Percentiles rank a stretch among this genome's conserved stretches.
Evolutionary conservation across 306 rosid genomes (phyloP).

Genomic region (Casuarina glauca): DNA sequence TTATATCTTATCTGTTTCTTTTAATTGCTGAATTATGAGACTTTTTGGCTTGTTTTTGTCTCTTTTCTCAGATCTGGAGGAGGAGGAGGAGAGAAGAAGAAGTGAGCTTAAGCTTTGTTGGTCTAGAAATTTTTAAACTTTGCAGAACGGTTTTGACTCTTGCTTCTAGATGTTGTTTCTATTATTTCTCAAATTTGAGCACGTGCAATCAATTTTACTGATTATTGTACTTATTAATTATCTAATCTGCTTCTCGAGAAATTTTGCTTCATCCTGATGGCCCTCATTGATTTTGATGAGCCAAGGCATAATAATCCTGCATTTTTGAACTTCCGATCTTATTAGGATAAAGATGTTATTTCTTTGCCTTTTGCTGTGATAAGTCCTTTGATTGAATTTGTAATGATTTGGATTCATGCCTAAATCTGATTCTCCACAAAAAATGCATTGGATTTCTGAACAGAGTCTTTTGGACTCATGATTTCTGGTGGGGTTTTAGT

Average conservation of each 20-base stretch:
- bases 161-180: no score
- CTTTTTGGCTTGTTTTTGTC: constrained; percentile 5
- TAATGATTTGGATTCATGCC: not conserved
- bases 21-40: not conserved
- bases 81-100: constrained; percentile 62
- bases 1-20: not conserved
- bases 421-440: not conserved
- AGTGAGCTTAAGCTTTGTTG: constrained; percentile 25
- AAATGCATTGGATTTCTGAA: not conserved
- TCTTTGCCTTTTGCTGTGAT: not conserved
- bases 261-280: no score
- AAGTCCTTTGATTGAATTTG: not conserved
- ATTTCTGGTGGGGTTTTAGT: no score
- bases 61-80: constrained; percentile 61
- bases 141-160: no score
- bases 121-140: no score
- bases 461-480: not conserved
- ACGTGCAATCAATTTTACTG: no score
- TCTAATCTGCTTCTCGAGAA: no score
- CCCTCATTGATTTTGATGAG: no score
- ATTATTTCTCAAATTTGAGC: no score
- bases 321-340: no score
- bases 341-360: not conserved
- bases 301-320: no score
- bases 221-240: no score